These are phyloP conservation scores for Cajanus cajan DNA, from an alignment of 306 rosid genomes.

Conservation along the genomic window DNA sequence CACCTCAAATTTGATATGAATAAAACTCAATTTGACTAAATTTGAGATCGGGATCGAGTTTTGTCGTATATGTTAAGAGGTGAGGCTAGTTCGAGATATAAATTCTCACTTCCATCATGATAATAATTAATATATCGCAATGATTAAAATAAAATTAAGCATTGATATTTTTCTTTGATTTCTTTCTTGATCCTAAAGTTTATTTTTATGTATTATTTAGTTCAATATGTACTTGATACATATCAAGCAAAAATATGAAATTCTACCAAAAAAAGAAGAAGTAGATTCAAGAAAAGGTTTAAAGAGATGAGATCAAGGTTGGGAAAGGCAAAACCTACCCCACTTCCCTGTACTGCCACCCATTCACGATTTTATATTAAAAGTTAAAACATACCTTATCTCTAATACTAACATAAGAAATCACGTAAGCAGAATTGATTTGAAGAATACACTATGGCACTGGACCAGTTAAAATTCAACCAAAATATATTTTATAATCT, in stretches of 20 bases:
- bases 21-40: neutral
- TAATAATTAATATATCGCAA: neutral
- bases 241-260: neutral
- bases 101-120: neutral
- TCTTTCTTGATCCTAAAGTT: neutral
- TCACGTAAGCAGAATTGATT: slow-evolving; percentile 15
- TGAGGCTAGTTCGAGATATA: neutral
- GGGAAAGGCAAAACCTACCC: neutral
- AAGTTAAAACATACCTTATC: slow-evolving; percentile 19
- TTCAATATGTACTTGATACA: neutral
- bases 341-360: neutral
- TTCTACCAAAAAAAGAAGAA: neutral
- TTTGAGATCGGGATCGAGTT: no score
- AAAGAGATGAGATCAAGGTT: neutral
- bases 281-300: neutral
- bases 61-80: neutral
- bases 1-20: neutral
- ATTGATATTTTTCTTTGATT: neutral
- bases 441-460: neutral
- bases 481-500: neutral
- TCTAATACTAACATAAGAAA: slow-evolving; percentile 19
- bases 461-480: slow-evolving; percentile 2
- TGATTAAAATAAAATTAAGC: neutral
- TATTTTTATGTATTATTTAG: neutral
- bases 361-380: neutral